These are phyloP conservation scores for Xylariaceae sp. DNA, from an alignment of 2,329 filamentous ascomycete species.

Conservation along the genomic window DNA sequence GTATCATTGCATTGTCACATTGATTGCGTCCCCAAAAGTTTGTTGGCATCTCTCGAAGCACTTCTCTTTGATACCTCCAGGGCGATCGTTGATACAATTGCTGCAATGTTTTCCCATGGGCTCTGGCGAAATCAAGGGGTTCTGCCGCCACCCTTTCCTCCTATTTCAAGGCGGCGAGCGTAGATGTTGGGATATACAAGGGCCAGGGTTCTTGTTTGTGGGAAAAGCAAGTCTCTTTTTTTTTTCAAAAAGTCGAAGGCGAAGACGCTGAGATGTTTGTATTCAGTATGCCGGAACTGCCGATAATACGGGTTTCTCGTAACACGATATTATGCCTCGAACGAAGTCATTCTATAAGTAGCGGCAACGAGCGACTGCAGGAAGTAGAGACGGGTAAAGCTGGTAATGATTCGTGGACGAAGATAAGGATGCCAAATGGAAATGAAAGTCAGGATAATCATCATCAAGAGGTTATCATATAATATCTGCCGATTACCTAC, in stretches of 20 bases:
- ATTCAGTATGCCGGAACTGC: conserved; percentile 14
- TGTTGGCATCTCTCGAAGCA: conserved; percentile 29
- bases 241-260: conserved; percentile 1
- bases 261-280: conserved; percentile 17
- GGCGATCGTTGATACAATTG: conserved; percentile 31
- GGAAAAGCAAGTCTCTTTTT: conserved; percentile 3
- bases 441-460: conserved; percentile 3
- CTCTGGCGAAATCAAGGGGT: conserved; percentile 29
- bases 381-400: conserved; percentile 3
- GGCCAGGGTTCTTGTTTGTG: conserved; percentile 11
- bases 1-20: conserved; percentile 22
- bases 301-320: conserved; percentile 12
- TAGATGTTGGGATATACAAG: conserved; percentile 15
- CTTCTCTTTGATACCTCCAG: conserved; percentile 33
- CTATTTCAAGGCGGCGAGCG: conserved; percentile 10
- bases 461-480: background rate
- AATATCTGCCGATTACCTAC: background rate
- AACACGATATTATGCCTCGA: conserved; percentile 13
- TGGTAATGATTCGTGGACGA: conserved; percentile 6
- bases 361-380: conserved; percentile 7
- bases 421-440: conserved; percentile 8
- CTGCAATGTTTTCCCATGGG: conserved; percentile 27
- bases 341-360: conserved; percentile 11
- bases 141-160: conserved; percentile 10
- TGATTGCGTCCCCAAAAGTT: conserved; percentile 28